A percentile compares a stretch with the other conserved stretches of the same genome.
Evolutionary conservation across 148 eudicot genomes (phyloP).

Genomic region (Vaccinium darrowii): DNA sequence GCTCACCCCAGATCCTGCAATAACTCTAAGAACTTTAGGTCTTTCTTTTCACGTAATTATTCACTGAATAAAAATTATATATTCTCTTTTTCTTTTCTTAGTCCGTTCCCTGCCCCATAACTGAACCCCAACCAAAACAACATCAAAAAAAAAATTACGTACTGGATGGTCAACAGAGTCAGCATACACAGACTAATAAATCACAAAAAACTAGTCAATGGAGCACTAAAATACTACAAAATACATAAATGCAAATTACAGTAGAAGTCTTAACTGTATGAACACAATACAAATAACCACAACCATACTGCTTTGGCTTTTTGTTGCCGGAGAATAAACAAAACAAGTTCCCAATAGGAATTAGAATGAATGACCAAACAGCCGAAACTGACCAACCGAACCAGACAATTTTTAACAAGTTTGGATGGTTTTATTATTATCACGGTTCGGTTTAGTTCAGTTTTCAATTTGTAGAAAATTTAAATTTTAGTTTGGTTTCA

Average conservation of each 20-base stretch:
- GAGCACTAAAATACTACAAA: background rate
- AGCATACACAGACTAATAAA: background rate
- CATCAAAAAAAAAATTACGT: background rate
- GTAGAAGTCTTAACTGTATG: background rate
- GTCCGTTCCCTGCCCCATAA: background rate
- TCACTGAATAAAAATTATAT: background rate
- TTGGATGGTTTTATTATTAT: too few relatives aligned
- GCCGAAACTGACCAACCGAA: too few relatives aligned
- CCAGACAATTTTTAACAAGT: too few relatives aligned
- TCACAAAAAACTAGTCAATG: background rate
- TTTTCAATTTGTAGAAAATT: too few relatives aligned
- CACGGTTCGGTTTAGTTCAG: too few relatives aligned
- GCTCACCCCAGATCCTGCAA: constrained; percentile 98
- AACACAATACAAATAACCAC: background rate
- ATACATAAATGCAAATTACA: background rate
- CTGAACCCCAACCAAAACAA: background rate
- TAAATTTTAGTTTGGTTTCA: too few relatives aligned
- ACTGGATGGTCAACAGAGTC: background rate
- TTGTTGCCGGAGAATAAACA: background rate
- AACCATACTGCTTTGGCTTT: background rate
- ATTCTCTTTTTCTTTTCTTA: background rate
- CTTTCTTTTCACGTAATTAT: background rate
- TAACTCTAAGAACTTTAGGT: constrained; percentile 11
- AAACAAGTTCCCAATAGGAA: background rate
- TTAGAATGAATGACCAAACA: too few relatives aligned